These are phyloP conservation scores for Zymoseptoria pseudotritici DNA, from an alignment of 2,329 filamentous ascomycete genomes.

Conservation along the genomic window DNA sequence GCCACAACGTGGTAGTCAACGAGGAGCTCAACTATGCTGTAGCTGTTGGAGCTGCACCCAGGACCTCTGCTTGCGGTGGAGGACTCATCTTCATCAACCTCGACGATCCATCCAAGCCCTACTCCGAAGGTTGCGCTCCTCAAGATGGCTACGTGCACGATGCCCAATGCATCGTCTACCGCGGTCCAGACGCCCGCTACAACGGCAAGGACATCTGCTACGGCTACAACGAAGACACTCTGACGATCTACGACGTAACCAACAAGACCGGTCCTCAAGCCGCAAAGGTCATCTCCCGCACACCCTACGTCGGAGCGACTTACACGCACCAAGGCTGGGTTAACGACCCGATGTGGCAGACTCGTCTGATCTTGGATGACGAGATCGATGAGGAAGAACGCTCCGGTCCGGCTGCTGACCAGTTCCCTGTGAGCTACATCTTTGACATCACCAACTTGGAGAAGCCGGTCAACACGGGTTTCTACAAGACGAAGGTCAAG, in stretches of 20 bases:
- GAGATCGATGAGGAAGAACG: constrained; percentile 43
- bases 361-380: constrained; percentile 46
- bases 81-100: constrained; percentile 50
- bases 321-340: constrained; percentile 52
- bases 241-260: constrained; percentile 41
- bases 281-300: constrained; percentile 40
- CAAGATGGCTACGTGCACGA: constrained; percentile 51
- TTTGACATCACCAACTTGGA: constrained; percentile 43
- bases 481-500: constrained; percentile 31
- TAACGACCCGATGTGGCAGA: constrained; percentile 34
- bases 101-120: constrained; percentile 45
- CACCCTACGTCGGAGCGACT: constrained; percentile 41
- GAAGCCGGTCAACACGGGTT: constrained; percentile 35
- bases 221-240: constrained; percentile 44
- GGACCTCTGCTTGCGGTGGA: constrained; percentile 38
- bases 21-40: constrained; percentile 45
- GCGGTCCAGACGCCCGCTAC: constrained; percentile 41
- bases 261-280: constrained; percentile 31
- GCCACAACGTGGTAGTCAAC: constrained; percentile 48
- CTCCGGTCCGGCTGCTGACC: constrained; percentile 9
- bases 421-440: constrained; percentile 38
- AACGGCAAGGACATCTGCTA: constrained; percentile 44
- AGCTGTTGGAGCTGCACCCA: constrained; percentile 34
- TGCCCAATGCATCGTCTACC: constrained; percentile 47
- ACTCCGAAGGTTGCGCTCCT: constrained; percentile 43